These are phyloP conservation scores for Cytospora piceae DNA, from an alignment of 2,329 filamentous ascomycete species.

Conservation along the genomic window DNA sequence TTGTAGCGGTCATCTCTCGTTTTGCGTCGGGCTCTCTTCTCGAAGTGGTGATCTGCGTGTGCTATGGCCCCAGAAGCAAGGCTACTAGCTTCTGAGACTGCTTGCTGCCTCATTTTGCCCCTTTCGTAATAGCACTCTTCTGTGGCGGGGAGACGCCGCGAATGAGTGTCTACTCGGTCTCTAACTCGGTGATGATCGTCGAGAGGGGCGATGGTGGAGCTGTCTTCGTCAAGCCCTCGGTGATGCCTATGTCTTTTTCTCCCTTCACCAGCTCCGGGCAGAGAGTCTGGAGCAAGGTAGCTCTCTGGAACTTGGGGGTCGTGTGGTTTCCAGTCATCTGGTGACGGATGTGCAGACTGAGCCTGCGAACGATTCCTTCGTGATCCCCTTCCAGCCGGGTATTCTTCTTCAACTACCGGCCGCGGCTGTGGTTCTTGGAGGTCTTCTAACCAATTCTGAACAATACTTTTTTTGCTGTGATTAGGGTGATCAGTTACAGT, in stretches of 20 bases:
- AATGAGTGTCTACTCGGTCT: not conserved
- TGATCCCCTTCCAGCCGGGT: not conserved
- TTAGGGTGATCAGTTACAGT: not conserved
- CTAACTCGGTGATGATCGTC: not conserved
- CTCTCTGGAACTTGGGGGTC: not conserved
- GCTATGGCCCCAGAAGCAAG: not conserved
- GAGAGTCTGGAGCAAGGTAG: not conserved
- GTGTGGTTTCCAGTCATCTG: not conserved
- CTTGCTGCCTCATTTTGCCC: slow-evolving; percentile 6
- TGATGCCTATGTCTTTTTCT: slow-evolving; percentile 1
- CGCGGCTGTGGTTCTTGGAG: not conserved
- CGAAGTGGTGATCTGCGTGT: slow-evolving; percentile 6
- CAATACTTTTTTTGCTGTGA: slow-evolving; percentile 6
- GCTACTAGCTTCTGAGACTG: not conserved
- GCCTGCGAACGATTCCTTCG: not conserved
- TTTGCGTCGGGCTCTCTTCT: slow-evolving; percentile 53
- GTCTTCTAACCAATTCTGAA: slow-evolving; percentile 20
- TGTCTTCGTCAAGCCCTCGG: not conserved
- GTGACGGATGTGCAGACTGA: not conserved
- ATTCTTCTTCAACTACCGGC: not conserved
- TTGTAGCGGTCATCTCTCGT: slow-evolving; percentile 62
- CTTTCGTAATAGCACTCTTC: slow-evolving; percentile 12
- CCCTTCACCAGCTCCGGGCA: not conserved
- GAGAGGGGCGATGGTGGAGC: not conserved
- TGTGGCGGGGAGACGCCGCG: not conserved